A percentile compares a stretch with the other conserved stretches of the same genome.
These are phyloP conservation scores for Heritiera littoralis DNA, from an alignment of 345 rosid species.

Conservation along the genomic window DNA sequence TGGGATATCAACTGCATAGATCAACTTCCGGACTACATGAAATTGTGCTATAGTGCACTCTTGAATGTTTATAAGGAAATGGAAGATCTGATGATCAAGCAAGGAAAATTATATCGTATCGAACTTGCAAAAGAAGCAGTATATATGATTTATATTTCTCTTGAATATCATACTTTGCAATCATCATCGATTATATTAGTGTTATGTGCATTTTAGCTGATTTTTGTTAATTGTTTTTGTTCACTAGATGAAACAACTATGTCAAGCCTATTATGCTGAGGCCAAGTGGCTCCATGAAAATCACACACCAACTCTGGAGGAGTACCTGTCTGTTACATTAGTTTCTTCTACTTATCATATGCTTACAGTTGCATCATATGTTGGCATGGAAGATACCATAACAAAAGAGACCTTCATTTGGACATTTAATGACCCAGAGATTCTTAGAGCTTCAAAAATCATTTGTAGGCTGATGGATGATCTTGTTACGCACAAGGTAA, in stretches of 20 bases:
- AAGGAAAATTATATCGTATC: not conserved
- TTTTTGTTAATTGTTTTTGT: not conserved
- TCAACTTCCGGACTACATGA: constrained; percentile 4
- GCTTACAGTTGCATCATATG: constrained; percentile 13
- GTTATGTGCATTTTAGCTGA: not conserved
- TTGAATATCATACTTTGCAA: no score
- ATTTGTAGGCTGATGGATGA: constrained; percentile 36
- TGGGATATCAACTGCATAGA: not conserved
- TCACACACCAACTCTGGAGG: constrained; percentile 30
- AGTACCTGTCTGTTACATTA: constrained; percentile 34
- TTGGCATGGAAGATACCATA: constrained; percentile 35
- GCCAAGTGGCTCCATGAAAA: constrained; percentile 33
- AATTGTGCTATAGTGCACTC: not conserved
- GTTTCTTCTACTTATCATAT: constrained; percentile 4
- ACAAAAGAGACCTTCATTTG: constrained; percentile 30
- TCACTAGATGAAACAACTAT: not conserved
- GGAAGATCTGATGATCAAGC: not conserved
- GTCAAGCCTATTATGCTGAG: constrained; percentile 12
- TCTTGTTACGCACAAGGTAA: constrained; percentile 22
- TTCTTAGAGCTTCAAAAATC: constrained; percentile 16
- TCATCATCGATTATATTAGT: not conserved
- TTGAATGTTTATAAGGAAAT: not conserved
- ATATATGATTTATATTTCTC: not conserved
- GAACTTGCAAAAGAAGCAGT: not conserved
- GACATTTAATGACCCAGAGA: constrained; percentile 20